A percentile compares a stretch with the other conserved stretches of the same genome.
Conservation (phyloP, 345 rosid genomes). For the Hirschfeldia incana region DNA sequence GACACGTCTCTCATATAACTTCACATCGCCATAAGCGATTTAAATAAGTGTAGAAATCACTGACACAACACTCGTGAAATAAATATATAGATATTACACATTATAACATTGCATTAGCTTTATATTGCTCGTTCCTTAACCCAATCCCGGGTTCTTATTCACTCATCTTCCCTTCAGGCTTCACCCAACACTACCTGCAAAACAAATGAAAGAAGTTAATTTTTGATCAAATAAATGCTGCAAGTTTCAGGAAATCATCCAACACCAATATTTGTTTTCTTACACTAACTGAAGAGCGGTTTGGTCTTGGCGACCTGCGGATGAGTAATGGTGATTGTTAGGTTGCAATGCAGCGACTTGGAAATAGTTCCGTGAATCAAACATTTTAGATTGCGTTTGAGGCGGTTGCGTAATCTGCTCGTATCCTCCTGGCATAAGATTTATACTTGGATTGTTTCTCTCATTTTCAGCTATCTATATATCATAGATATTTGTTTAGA, state of each 20-base stretch:
- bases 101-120: slow-evolving; percentile 22
- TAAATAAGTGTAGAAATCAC: slow-evolving; percentile 20
- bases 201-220: not conserved
- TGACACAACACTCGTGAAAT: slow-evolving; percentile 19
- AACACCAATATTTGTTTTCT: slow-evolving; percentile 26
- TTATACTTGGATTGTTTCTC: slow-evolving; percentile 69
- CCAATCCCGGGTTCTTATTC: slow-evolving; percentile 33
- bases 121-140: slow-evolving; percentile 24
- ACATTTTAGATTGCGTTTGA: slow-evolving; percentile 47
- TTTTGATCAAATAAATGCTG: not conserved
- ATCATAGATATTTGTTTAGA: not conserved
- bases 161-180: not conserved
- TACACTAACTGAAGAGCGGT: slow-evolving; percentile 88
- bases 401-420: slow-evolving; percentile 62
- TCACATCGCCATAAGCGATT: slow-evolving; percentile 24
- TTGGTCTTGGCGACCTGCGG: slow-evolving; percentile 53
- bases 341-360: slow-evolving; percentile 84
- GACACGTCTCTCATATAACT: slow-evolving; percentile 22
- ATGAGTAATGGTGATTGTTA: slow-evolving; percentile 52
- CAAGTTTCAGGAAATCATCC: not conserved
- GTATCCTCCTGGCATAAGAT: slow-evolving; percentile 83
- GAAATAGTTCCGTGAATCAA: slow-evolving; percentile 73
- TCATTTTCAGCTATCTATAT: slow-evolving; percentile 86
- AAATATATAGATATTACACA: slow-evolving; percentile 14
- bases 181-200: slow-evolving; percentile 32